Evolutionary conservation across 768 basidiomycete genomes (phyloP).

Genomic region (Trichaptum fuscoviolaceum): DNA sequence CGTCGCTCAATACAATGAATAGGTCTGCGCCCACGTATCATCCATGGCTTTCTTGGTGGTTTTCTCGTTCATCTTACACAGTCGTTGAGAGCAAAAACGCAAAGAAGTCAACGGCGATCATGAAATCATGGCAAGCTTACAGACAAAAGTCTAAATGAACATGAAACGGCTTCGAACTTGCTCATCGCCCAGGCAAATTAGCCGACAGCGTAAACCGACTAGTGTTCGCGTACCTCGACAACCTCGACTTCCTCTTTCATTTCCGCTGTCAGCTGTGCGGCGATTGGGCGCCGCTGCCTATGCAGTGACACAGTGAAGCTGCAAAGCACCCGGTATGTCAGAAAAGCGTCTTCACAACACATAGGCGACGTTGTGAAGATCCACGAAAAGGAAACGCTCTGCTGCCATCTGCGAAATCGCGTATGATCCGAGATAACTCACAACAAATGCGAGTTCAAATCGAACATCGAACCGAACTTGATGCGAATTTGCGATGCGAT

Average conservation of each 20-base stretch:
- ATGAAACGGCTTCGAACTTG: not conserved
- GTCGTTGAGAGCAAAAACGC: not conserved
- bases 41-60: not conserved
- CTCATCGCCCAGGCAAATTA: not conserved
- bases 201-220: not conserved
- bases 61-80: not conserved
- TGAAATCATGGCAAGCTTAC: not conserved
- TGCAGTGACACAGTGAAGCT: not conserved
- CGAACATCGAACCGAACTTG: too few species aligned
- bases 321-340: not conserved
- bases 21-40: too few species aligned
- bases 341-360: not conserved
- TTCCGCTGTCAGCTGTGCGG: not conserved
- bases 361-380: not conserved
- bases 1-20: not conserved
- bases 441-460: too few species aligned
- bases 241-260: not conserved
- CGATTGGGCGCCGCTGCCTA: not conserved
- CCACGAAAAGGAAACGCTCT: not conserved
- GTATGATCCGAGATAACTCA: not conserved
- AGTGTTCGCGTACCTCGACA: not conserved
- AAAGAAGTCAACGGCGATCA: not conserved
- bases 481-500: too few species aligned
- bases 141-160: not conserved
- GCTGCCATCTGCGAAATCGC: not conserved